Conservation (phyloP, 371 early-diverging fungal species). For the Saksenaea vasiformis region DNA sequence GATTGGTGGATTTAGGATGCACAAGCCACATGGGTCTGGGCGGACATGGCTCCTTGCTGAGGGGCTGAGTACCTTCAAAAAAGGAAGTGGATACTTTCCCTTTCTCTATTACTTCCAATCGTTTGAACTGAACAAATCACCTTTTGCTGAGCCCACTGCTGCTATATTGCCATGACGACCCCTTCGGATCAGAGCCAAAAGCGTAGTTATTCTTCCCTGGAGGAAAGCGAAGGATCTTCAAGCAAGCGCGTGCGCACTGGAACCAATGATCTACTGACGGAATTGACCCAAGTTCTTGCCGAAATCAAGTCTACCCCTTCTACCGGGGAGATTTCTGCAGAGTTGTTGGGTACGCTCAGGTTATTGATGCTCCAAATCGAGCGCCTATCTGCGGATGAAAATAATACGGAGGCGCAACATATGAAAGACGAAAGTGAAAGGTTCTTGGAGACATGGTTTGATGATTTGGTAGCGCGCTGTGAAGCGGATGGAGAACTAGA, state of each 20-base stretch:
- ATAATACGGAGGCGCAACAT: constrained; percentile 31
- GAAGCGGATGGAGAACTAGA: constrained; percentile 40
- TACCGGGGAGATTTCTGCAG: constrained; percentile 47
- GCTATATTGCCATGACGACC: background rate
- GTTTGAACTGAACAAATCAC: background rate
- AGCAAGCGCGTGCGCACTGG: constrained; percentile 14
- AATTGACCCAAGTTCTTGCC: constrained; percentile 36
- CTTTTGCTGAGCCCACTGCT: background rate
- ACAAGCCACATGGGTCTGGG: background rate
- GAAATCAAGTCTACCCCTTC: constrained; percentile 46
- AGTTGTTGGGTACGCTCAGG: constrained; percentile 43
- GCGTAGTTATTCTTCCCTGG: background rate
- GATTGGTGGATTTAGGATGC: background rate
- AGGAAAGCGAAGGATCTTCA: background rate
- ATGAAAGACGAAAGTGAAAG: constrained; percentile 44
- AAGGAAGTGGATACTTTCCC: background rate
- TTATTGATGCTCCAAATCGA: constrained; percentile 46
- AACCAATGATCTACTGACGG: constrained; percentile 22
- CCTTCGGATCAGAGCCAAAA: background rate
- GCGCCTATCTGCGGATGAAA: constrained; percentile 34
- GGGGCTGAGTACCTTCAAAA: background rate
- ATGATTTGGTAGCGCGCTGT: constrained; percentile 44
- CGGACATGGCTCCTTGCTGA: too few species aligned
- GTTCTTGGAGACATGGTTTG: constrained; percentile 49
- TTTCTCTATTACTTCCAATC: background rate